Conservation (phyloP, 2,329 filamentous ascomycete species). For the Ceratocystis colombiana region DNA sequence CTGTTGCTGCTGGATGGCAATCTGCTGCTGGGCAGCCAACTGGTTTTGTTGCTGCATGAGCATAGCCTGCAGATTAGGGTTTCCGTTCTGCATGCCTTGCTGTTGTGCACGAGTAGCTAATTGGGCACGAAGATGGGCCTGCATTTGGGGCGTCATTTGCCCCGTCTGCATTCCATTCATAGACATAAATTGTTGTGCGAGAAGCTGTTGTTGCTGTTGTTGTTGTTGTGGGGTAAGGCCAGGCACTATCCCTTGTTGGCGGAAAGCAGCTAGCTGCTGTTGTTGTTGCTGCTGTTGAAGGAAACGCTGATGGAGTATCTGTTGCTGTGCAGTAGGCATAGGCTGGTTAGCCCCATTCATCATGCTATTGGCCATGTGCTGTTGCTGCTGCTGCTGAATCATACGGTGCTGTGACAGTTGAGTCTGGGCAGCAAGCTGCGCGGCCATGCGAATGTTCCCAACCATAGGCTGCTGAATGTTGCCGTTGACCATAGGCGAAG, state of each 20-base stretch:
- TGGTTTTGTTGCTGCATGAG: conserved; percentile 37
- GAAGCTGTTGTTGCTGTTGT: conserved; percentile 27
- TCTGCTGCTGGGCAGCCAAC: conserved; percentile 40
- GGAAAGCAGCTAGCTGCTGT: conserved; percentile 28
- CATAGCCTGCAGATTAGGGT: conserved; percentile 28
- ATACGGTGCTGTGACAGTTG: conserved; percentile 39
- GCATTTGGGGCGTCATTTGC: conserved; percentile 27
- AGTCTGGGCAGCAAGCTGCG: conserved; percentile 35
- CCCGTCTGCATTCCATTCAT: conserved; percentile 26
- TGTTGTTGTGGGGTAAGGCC: conserved; percentile 20
- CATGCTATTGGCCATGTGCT: conserved; percentile 35
- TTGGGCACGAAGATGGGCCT: conserved; percentile 5
- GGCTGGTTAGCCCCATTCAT: conserved; percentile 31
- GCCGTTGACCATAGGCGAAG: conserved; percentile 20
- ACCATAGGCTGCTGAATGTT: conserved; percentile 2
- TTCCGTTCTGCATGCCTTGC: conserved; percentile 19
- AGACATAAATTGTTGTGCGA: conserved; percentile 18
- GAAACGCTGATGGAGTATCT: conserved; percentile 27
- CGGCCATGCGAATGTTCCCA: conserved; percentile 30
- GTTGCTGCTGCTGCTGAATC: conserved; percentile 39
- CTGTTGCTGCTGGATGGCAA: conserved; percentile 32
- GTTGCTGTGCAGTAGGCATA: conserved; percentile 34
- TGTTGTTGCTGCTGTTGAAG: conserved; percentile 30
- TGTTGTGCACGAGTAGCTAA: conserved; percentile 9
- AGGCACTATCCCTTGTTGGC: conserved; percentile 12